These are phyloP conservation scores for Candida endomychidarum DNA, from an alignment of 805 yeast genomes.

Conservation along the genomic window DNA sequence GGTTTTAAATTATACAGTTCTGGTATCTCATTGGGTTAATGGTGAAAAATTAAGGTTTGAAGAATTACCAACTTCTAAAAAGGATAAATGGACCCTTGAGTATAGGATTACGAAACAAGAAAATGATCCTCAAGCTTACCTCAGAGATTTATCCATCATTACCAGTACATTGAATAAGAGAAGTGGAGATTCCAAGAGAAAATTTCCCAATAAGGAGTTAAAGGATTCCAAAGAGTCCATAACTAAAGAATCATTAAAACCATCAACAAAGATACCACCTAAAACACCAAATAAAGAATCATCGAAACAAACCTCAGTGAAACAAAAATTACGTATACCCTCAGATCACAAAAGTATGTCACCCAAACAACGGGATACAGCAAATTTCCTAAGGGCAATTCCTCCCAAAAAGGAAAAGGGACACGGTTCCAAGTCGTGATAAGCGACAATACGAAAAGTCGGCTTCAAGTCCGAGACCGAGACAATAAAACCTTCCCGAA, in stretches of 20 bases:
- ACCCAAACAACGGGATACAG: background rate
- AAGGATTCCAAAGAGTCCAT: no score
- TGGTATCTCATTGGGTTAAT: slow-evolving; percentile 5
- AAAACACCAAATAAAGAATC: background rate
- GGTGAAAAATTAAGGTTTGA: slow-evolving; percentile 2
- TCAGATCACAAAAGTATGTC: no score
- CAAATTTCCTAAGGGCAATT: background rate
- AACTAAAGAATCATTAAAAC: no score
- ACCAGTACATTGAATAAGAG: background rate
- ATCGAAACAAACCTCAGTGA: background rate
- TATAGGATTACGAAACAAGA: slow-evolving; percentile 19
- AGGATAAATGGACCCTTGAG: slow-evolving; percentile 23
- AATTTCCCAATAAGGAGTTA: no score
- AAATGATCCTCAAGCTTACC: slow-evolving; percentile 15
- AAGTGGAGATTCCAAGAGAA: no score
- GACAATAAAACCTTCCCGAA: background rate
- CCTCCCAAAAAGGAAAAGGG: background rate
- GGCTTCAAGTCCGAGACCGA: background rate
- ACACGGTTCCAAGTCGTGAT: background rate
- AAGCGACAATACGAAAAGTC: background rate
- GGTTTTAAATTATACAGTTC: slow-evolving; percentile 9
- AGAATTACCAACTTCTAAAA: slow-evolving; percentile 20
- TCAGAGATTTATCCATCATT: slow-evolving; percentile 4
- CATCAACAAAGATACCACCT: background rate
- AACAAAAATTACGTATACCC: no score